Evolutionary conservation across 345 rosid species (phyloP).

Genomic region (Clarkia xantiana): DNA sequence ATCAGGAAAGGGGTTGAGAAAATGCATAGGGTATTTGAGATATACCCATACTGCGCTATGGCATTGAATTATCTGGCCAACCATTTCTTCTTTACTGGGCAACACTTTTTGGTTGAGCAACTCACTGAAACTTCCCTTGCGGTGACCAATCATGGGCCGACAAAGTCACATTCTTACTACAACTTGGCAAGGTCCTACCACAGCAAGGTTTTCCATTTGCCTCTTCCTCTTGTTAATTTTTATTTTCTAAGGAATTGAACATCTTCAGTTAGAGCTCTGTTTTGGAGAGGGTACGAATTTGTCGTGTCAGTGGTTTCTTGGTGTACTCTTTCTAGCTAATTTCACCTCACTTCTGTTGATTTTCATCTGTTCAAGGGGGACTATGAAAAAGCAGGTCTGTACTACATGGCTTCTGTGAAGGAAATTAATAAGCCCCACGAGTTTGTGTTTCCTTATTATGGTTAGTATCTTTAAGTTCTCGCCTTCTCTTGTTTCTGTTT

Average conservation of each 20-base stretch:
- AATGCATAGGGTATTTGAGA: conserved; percentile 92
- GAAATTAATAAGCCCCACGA: conserved; percentile 80
- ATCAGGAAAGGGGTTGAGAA: conserved; percentile 76
- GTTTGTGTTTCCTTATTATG: conserved; percentile 89
- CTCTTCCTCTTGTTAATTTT: background rate
- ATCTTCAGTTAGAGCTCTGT: no score
- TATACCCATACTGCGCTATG: conserved; percentile 89
- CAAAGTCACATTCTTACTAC: conserved; percentile 90
- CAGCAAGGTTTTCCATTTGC: conserved; percentile 58
- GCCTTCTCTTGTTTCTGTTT: background rate
- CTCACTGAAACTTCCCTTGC: conserved; percentile 95
- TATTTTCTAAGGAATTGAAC: no score
- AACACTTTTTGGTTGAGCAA: conserved; percentile 94
- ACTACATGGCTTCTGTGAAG: conserved; percentile 87
- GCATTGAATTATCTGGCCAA: conserved; percentile 90
- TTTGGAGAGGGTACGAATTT: no score
- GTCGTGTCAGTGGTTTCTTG: background rate
- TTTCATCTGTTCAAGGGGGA: conserved; percentile 52
- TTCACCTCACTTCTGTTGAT: background rate
- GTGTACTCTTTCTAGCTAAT: background rate
- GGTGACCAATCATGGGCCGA: conserved; percentile 87
- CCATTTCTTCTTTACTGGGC: conserved; percentile 98
- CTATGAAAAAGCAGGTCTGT: conserved; percentile 86
- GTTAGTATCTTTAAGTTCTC: conserved; percentile 18
- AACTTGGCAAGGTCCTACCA: conserved; percentile 96